Percentiles rank a stretch among this genome's conserved stretches.
Conservation (phyloP, 305 asterid species). For the Solanum hybrid region DNA sequence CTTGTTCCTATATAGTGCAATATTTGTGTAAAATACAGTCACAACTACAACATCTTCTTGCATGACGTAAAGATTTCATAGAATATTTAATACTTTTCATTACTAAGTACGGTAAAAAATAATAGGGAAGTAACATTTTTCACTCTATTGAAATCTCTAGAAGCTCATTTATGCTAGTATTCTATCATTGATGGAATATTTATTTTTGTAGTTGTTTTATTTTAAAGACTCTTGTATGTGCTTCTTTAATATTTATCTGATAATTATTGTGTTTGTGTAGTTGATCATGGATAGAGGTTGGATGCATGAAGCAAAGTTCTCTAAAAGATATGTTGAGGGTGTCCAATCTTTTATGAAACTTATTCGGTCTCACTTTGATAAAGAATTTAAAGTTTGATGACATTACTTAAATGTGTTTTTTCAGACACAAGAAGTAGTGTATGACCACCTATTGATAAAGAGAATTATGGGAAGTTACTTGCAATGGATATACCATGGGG, state of each 20-base stretch:
- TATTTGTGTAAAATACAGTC: not conserved
- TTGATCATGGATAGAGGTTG: not conserved
- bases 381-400: no score
- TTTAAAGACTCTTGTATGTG: not conserved
- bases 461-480: not conserved
- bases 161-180: not conserved
- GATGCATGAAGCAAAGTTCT: not conserved
- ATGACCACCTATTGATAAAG: not conserved
- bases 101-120: not conserved
- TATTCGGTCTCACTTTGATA: not conserved
- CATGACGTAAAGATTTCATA: not conserved
- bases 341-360: not conserved
- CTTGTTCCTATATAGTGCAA: not conserved
- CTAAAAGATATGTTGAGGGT: not conserved
- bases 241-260: not conserved
- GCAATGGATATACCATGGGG: not conserved
- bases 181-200: not conserved
- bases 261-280: not conserved
- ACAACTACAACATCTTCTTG: not conserved
- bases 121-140: not conserved
- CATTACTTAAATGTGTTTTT: no score
- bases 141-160: not conserved
- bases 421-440: not conserved
- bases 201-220: not conserved
- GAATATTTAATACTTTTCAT: not conserved